A percentile compares a stretch with the other conserved stretches of the same genome.
phyloP scores from a whole-genome alignment of 1,139 yeast species.

The Oligophagozyma castellii region DNA sequence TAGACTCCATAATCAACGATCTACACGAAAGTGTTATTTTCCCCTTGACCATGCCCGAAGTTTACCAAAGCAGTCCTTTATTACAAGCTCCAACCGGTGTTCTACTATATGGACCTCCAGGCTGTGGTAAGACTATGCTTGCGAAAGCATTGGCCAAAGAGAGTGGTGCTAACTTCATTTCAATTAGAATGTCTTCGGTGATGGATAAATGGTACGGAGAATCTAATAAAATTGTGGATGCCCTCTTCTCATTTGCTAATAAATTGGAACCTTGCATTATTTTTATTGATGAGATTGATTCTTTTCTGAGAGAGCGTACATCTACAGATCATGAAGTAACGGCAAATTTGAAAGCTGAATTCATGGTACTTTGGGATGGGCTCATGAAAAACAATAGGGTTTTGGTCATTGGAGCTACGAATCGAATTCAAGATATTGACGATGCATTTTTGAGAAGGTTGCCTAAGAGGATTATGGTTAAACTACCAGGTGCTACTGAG shows the following conservation, averaged over 20 bases:
- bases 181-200: conserved; percentile 83
- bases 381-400: conserved; percentile 61
- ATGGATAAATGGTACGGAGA: conserved; percentile 99
- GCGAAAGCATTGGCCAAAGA: conserved; percentile 93
- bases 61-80: conserved; percentile 29
- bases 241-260: conserved; percentile 77
- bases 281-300: conserved; percentile 92
- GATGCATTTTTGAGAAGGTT: conserved; percentile 82
- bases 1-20: conserved; percentile 70
- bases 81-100: conserved; percentile 93
- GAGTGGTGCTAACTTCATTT: conserved; percentile 83
- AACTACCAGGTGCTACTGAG: conserved; percentile 57
- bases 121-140: conserved; percentile 95
- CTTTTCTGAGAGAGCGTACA: conserved; percentile 77
- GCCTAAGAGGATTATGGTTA: conserved; percentile 80
- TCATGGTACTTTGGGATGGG: conserved; percentile 98
- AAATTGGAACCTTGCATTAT: conserved; percentile 91
- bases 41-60: conserved; percentile 55
- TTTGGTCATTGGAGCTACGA: conserved; percentile 89
- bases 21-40: conserved; percentile 76
- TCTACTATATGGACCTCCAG: conserved; percentile 88
- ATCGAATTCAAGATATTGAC: conserved; percentile 84
- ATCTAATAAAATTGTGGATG: conserved; percentile 86
- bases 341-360: conserved; percentile 88
- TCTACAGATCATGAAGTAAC: conserved; percentile 91